Conservation (phyloP, 2,329 filamentous ascomycete species). For the Anisogramma anomala region DNA sequence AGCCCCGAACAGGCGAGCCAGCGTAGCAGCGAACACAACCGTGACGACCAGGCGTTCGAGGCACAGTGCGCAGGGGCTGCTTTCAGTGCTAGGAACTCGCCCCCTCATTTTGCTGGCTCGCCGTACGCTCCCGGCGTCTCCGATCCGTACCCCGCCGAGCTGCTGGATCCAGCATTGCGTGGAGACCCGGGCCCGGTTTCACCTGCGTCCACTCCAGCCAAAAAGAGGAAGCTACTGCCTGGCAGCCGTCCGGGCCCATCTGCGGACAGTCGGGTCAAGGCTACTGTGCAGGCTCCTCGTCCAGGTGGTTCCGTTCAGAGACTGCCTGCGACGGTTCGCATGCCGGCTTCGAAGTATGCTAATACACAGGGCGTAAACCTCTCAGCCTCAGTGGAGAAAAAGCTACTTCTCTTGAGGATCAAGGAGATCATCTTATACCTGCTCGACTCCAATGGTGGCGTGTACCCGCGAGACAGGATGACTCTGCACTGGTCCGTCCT, state of each 20-base stretch:
- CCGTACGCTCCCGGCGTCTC: background rate
- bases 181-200: background rate
- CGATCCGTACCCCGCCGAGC: slow-evolving; percentile 8
- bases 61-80: background rate
- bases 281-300: background rate
- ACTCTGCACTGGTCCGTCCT: slow-evolving; percentile 37
- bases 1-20: background rate
- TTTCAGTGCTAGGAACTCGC: background rate
- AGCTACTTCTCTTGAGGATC: slow-evolving; percentile 22
- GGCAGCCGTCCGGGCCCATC: background rate
- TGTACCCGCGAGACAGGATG: slow-evolving; percentile 37
- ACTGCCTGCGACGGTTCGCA: background rate
- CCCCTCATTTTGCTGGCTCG: background rate
- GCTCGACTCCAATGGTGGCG: slow-evolving; percentile 30
- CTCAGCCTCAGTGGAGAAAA: background rate
- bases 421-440: slow-evolving; percentile 32
- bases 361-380: slow-evolving; percentile 5
- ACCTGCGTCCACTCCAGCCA: background rate
- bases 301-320: slow-evolving; percentile 3
- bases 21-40: background rate
- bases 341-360: background rate
- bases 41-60: background rate
- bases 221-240: background rate
- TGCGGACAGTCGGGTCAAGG: background rate
- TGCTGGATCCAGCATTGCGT: slow-evolving; percentile 1